A percentile compares a stretch with the other conserved stretches of the same genome.
Conservation (phyloP, 2,329 filamentous ascomycete species). For the Arthrobotrys sinensis region DNA sequence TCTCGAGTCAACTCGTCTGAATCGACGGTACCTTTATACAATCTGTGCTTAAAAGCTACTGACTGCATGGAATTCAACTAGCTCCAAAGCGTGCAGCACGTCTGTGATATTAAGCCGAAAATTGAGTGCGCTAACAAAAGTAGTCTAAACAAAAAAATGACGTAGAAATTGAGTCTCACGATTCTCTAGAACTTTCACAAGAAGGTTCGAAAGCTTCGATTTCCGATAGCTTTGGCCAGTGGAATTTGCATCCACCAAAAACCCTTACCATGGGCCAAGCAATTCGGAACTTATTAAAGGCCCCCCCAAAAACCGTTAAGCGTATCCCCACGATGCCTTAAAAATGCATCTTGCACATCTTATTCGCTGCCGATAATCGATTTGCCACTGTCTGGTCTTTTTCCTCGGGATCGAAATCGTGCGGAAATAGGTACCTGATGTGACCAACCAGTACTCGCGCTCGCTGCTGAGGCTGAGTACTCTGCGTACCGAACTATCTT, state of each 20-base stretch:
- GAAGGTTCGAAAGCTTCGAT: too few species aligned
- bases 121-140: neutral
- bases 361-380: neutral
- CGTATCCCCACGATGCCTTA: neutral
- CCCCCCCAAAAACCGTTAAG: neutral
- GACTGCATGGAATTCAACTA: neutral
- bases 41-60: neutral
- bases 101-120: neutral
- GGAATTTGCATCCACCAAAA: neutral
- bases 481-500: neutral
- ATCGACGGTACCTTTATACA: neutral
- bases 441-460: neutral
- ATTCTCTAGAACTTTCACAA: too few species aligned
- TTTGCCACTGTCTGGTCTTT: slow-evolving; percentile 8
- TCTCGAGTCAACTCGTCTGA: too few species aligned
- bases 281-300: neutral
- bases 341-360: neutral
- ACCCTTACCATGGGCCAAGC: neutral
- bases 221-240: neutral
- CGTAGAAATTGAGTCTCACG: neutral
- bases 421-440: neutral
- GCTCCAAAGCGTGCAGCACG: neutral
- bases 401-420: neutral
- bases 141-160: slow-evolving; percentile 11
- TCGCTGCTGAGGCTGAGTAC: neutral